Conservation (phyloP, 73 alveolate species). For the Symbiodinium natans region DNA sequence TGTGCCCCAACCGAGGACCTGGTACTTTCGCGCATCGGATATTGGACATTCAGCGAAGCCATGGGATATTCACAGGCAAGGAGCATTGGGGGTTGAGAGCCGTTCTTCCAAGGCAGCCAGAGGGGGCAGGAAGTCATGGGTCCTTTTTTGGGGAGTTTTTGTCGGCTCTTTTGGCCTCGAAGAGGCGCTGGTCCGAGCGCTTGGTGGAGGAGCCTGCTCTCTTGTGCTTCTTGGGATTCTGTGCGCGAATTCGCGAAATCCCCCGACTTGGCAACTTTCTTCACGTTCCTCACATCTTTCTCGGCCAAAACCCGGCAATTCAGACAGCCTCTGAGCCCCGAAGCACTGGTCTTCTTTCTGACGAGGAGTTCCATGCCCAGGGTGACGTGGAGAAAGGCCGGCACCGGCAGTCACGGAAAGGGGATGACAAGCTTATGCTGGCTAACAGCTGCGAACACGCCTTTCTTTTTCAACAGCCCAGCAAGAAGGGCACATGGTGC, state of each 20-base stretch:
- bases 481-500: no score
- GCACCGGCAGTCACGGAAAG: no score
- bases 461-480: no score
- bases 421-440: no score
- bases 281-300: no score
- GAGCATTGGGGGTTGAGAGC: not conserved
- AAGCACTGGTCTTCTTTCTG: no score
- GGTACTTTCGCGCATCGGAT: constrained; percentile 52
- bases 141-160: not conserved
- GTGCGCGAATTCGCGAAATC: no score
- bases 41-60: constrained; percentile 60
- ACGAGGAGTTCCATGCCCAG: constrained; percentile 2
- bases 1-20: constrained; percentile 50
- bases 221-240: no score
- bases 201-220: not conserved
- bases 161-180: not conserved
- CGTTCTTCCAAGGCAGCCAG: not conserved
- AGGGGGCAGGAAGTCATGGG: not conserved
- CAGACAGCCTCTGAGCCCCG: no score
- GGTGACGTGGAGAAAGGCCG: not conserved
- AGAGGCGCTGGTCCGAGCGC: not conserved
- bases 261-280: no score
- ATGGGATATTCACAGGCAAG: constrained; percentile 41
- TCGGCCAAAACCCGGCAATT: no score
- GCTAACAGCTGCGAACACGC: no score